Conservation (phyloP, 345 rosid species). For the Barbarea vulgaris region DNA sequence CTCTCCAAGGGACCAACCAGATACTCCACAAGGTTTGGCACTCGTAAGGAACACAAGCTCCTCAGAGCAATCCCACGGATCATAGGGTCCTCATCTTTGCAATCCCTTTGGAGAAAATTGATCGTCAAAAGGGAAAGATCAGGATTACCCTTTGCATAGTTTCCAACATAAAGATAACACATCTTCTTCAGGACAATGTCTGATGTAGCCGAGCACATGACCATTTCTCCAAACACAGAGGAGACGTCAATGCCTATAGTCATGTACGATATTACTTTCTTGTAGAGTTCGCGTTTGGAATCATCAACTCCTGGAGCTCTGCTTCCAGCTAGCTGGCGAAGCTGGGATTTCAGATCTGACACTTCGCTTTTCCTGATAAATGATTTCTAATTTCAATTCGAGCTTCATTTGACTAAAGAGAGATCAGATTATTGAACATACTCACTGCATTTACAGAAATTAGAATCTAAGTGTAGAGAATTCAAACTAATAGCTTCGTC, state of each 20-base stretch:
- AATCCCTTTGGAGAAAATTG: slow-evolving; percentile 96
- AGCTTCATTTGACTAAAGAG: slow-evolving; percentile 6
- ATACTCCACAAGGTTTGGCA: slow-evolving; percentile 92
- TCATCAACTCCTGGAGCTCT: slow-evolving; percentile 94
- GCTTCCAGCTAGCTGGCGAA: slow-evolving; percentile 96
- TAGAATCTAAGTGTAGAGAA: not conserved
- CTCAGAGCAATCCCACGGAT: slow-evolving; percentile 95
- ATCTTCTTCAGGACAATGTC: slow-evolving; percentile 97
- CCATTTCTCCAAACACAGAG: slow-evolving; percentile 95
- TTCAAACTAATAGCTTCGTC: slow-evolving; percentile 6
- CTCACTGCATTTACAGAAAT: not conserved
- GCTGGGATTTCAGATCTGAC: slow-evolving; percentile 86
- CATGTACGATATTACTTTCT: slow-evolving; percentile 95
- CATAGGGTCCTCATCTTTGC: slow-evolving; percentile 95
- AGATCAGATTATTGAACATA: slow-evolving; percentile 18
- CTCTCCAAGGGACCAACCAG: slow-evolving; percentile 90
- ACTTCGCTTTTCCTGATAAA: slow-evolving; percentile 88
- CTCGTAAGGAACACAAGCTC: slow-evolving; percentile 86
- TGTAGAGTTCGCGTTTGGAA: slow-evolving; percentile 91
- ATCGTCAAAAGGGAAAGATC: slow-evolving; percentile 91
- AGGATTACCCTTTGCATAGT: slow-evolving; percentile 95
- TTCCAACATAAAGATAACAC: slow-evolving; percentile 97
- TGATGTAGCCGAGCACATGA: slow-evolving; percentile 98
- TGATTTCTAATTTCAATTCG: not conserved
- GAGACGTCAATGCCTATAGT: slow-evolving; percentile 95